Evolutionary conservation across 2,329 filamentous ascomycete genomes (phyloP).

Genomic region (Ascochyta clinopodiicola): DNA sequence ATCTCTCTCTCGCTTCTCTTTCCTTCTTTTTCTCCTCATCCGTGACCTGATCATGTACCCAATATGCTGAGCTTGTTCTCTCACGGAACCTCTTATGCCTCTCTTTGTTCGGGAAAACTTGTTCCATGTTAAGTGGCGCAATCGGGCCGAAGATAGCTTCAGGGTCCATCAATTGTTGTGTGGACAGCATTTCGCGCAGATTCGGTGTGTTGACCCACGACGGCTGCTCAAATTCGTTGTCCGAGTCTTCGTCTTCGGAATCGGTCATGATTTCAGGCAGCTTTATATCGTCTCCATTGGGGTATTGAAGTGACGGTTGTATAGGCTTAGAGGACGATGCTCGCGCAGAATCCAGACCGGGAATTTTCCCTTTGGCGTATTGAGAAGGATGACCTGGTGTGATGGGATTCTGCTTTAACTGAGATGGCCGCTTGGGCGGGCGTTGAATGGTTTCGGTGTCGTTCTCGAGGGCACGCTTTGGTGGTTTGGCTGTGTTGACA

Average conservation of each 20-base stretch:
- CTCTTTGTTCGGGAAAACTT: conserved; percentile 81
- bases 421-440: conserved; percentile 45
- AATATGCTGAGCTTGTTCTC: conserved; percentile 93
- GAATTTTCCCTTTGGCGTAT: conserved; percentile 85
- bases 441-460: conserved; percentile 65
- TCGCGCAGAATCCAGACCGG: conserved; percentile 75
- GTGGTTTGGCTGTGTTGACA: conserved; percentile 71
- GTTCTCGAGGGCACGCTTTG: conserved; percentile 76
- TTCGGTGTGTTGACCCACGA: conserved; percentile 90
- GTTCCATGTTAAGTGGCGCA: conserved; percentile 89
- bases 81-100: conserved; percentile 88
- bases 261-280: conserved; percentile 96
- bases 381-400: conserved; percentile 66
- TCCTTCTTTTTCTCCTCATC: conserved; percentile 87
- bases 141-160: conserved; percentile 88
- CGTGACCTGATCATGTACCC: conserved; percentile 84
- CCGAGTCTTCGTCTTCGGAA: conserved; percentile 82
- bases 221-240: conserved; percentile 70
- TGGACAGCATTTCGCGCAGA: conserved; percentile 74
- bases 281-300: conserved; percentile 87
- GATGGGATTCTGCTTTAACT: conserved; percentile 56
- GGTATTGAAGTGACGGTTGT: conserved; percentile 73
- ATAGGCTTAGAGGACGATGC: conserved; percentile 57
- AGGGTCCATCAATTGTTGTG: conserved; percentile 86
- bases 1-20: conserved; percentile 76